Conservation (phyloP, 257 asterid species). For the Solanum medicagineum region DNA sequence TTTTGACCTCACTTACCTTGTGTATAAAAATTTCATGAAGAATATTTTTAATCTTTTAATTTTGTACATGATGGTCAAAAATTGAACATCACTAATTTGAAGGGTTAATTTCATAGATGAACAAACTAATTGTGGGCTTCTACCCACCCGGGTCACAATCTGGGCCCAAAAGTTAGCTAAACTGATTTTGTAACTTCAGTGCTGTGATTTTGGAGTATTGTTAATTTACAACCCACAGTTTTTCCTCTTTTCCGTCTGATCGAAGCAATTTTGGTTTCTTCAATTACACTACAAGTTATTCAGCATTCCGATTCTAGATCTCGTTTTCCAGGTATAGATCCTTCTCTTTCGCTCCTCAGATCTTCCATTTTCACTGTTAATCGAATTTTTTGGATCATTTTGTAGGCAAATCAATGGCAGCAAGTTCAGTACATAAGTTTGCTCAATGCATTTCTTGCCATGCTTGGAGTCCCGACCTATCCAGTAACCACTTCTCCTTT, state of each 20-base stretch:
- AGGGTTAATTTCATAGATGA: too few species aligned
- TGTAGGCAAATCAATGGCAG: conserved; percentile 43
- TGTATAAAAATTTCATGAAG: too few species aligned
- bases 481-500: conserved; percentile 33
- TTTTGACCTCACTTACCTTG: too few species aligned
- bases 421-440: conserved; percentile 71
- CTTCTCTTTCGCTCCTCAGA: background rate
- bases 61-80: background rate
- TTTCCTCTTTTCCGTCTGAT: background rate
- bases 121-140: background rate
- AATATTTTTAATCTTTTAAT: background rate
- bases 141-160: background rate
- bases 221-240: background rate
- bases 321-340: conserved; percentile 4
- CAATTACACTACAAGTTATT: background rate
- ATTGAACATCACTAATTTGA: too few species aligned
- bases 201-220: background rate
- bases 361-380: background rate
- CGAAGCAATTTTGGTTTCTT: background rate
- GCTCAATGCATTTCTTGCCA: conserved; percentile 87
- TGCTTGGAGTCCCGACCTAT: conserved; percentile 92
- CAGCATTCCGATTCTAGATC: background rate
- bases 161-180: background rate
- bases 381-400: background rate
- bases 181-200: background rate